phyloP scores from a whole-genome alignment of 1,139 yeast genomes.

The Protomyces inouyei region DNA sequence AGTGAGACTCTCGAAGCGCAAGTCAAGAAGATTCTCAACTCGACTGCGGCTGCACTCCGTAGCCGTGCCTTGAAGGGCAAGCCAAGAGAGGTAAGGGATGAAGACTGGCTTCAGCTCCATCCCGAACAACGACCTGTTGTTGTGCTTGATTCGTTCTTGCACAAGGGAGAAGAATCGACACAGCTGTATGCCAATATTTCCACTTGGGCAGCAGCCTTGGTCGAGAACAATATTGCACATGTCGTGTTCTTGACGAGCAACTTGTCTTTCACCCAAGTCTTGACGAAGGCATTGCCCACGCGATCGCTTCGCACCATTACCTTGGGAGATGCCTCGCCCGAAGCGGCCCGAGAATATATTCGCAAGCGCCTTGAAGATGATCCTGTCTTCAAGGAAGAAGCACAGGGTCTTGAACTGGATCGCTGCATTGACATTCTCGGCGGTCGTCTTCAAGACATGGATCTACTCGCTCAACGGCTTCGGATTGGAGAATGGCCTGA shows the following conservation, averaged over 20 bases:
- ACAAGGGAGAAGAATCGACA: slow-evolving; percentile 50
- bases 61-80: slow-evolving; percentile 53
- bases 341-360: slow-evolving; percentile 68
- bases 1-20: slow-evolving; percentile 82
- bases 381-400: slow-evolving; percentile 27
- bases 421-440: slow-evolving; percentile 59
- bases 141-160: slow-evolving; percentile 68
- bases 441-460: slow-evolving; percentile 90
- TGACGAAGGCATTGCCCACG: slow-evolving; percentile 67
- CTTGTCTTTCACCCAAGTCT: slow-evolving; percentile 64
- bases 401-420: slow-evolving; percentile 29
- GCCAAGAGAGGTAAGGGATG: slow-evolving; percentile 53
- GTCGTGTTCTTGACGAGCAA: slow-evolving; percentile 84
- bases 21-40: slow-evolving; percentile 70
- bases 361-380: slow-evolving; percentile 48
- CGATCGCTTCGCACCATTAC: slow-evolving; percentile 73
- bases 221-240: slow-evolving; percentile 78
- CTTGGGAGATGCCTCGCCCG: slow-evolving; percentile 73
- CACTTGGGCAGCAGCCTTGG: slow-evolving; percentile 79
- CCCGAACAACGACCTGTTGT: slow-evolving; percentile 86
- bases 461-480: slow-evolving; percentile 80
- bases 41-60: slow-evolving; percentile 68
- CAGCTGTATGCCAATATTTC: slow-evolving; percentile 73
- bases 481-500: slow-evolving; percentile 78
- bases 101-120: slow-evolving; percentile 74